phyloP scores from a whole-genome alignment of 805 yeast species.

The Naumovozyma dairenensis region DNA sequence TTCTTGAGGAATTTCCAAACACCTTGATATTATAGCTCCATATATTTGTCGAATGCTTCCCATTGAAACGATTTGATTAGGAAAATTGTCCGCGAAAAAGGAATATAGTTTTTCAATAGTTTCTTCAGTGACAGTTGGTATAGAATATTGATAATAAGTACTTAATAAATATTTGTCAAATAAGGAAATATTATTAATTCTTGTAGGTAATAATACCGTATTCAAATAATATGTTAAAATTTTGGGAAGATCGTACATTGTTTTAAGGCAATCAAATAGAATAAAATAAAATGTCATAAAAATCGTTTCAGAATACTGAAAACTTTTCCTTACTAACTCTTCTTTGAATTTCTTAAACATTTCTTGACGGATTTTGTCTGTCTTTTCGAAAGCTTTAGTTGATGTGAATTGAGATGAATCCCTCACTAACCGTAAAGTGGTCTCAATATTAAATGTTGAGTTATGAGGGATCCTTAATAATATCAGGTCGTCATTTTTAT shows the following conservation, averaged over 20 bases:
- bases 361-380: conserved; percentile 20
- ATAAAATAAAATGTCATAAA: conserved; percentile 16
- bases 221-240: conserved; percentile 13
- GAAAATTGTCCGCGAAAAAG: conserved; percentile 13
- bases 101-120: conserved; percentile 23
- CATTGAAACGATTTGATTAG: not conserved
- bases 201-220: conserved; percentile 13
- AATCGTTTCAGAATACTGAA: conserved; percentile 15
- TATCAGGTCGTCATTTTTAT: no score
- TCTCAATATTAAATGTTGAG: conserved; percentile 27
- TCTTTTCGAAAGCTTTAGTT: conserved; percentile 19
- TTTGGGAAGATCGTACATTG: conserved; percentile 13
- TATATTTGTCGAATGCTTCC: conserved; percentile 17
- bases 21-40: conserved; percentile 48
- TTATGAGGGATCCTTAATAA: conserved; percentile 33
- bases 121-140: conserved; percentile 2
- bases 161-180: no score
- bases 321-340: no score
- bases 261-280: conserved; percentile 6
- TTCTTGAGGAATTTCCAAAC: conserved; percentile 54
- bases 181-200: conserved; percentile 7
- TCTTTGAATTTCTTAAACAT: conserved; percentile 24
- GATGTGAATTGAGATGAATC: conserved; percentile 17
- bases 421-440: conserved; percentile 12
- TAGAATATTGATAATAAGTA: conserved; percentile 10